Percentiles rank a stretch among this genome's conserved stretches.
Conservation (phyloP, 1,139 yeast species). For the Suhomyces coccinellae region DNA sequence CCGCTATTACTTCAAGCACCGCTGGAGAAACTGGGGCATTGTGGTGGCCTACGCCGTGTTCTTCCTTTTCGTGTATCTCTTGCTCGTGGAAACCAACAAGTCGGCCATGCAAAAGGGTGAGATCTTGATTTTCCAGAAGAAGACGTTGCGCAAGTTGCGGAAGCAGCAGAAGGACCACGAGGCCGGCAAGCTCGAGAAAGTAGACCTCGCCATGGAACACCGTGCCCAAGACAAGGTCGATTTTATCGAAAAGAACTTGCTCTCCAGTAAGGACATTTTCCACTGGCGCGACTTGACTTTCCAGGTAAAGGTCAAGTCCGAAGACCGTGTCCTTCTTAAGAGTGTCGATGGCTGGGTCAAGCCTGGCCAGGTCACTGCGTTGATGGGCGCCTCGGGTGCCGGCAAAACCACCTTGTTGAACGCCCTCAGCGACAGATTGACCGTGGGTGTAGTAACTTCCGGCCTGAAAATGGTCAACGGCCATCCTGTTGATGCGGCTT, state of each 20-base stretch:
- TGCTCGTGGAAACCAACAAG: slow-evolving; percentile 62
- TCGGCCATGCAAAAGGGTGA: slow-evolving; percentile 86
- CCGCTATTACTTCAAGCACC: slow-evolving; percentile 54
- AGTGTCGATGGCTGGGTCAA: slow-evolving; percentile 45
- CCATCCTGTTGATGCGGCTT: slow-evolving; percentile 32
- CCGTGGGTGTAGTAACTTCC: slow-evolving; percentile 34
- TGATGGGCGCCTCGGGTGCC: slow-evolving; percentile 36
- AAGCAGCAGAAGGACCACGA: slow-evolving; percentile 23
- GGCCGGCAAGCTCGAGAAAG: slow-evolving; percentile 15
- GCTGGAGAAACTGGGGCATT: slow-evolving; percentile 87
- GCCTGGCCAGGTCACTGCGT: slow-evolving; percentile 48
- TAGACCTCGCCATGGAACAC: slow-evolving; percentile 16
- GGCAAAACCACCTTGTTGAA: slow-evolving; percentile 38
- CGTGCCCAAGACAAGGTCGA: slow-evolving; percentile 15
- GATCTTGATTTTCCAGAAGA: slow-evolving; percentile 38
- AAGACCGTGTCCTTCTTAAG: slow-evolving; percentile 59
- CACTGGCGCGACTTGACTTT: slow-evolving; percentile 67
- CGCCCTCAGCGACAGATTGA: slow-evolving; percentile 34
- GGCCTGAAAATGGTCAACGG: slow-evolving; percentile 41
- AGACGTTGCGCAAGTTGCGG: slow-evolving; percentile 19
- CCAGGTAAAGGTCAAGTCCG: slow-evolving; percentile 65
- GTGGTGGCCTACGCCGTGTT: slow-evolving; percentile 54
- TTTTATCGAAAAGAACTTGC: slow-evolving; percentile 14
- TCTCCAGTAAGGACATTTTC: slow-evolving; percentile 25
- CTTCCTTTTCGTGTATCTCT: slow-evolving; percentile 56